Base-by-base conservation (phyloP, 768 basidiomycete genomes). In the Hericium rajendrae region DNA sequence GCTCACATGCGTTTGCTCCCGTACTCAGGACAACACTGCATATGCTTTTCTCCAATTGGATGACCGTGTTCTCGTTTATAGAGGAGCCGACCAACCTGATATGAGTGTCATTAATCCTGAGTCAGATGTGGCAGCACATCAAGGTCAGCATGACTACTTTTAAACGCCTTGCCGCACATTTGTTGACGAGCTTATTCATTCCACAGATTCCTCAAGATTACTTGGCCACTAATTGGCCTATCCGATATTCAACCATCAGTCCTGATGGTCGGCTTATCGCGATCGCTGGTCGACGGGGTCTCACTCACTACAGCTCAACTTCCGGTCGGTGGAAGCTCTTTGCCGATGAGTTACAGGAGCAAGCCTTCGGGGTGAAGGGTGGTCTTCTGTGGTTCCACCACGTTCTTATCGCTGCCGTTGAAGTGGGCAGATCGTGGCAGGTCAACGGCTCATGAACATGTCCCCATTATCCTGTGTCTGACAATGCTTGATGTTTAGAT, bases 61-160 rank as follows among this genome's bases (percentile, higher is more conserved):
- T 65, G 95, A 98, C 64, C 83, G 92, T 43, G 88, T 90, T 2
- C 78, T 97, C 0, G 84, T 97, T 15, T 99, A 97, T 69, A 82
- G 95, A 55, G 94, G 95, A 13, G 92, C 94, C 28, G 95, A 97
- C 69, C 94, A 97, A 68, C 94, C 95, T 5, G 94, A 97, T 68
- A 88, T 97, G 86, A 95, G 92, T 67, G 86, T 99, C 57, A 97
- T 98, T 66, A 97, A 97, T 67, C 94, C 94, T 15, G 94, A 95
- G 68, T 91, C 91, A 3, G 94, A 97, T 65, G 94, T 98, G 95
- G 94, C 93, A 98, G 64, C 88, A 90, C 71, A 88, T 97, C 70
- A 95, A 94, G 81, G 92, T 39, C 18, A 38, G 56, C 65, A 40
- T 8, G 38, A 24, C n/a, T 54, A 12, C 24, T 11, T 51, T 16